phyloP scores from a whole-genome alignment of 176 grass and related monocot genomes.

The Thalia dealbata region DNA sequence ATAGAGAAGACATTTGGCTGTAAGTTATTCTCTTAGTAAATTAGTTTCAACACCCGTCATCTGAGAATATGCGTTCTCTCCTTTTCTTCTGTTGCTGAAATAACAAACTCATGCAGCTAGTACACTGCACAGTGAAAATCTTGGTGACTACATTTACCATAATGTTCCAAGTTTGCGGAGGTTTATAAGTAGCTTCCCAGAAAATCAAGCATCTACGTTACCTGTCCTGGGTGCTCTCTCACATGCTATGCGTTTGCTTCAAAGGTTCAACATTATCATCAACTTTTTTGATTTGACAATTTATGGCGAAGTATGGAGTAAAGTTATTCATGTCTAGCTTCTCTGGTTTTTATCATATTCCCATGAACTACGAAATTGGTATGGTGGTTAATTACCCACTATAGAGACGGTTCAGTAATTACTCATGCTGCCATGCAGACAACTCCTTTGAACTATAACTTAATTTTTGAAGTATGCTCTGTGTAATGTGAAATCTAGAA shows the following conservation, averaged over 20 bases:
- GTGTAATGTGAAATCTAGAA: background rate
- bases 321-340: background rate
- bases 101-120: slow-evolving; percentile 29
- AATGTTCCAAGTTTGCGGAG: slow-evolving; percentile 57
- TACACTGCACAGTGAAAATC: slow-evolving; percentile 43
- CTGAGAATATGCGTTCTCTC: background rate
- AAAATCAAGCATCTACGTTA: slow-evolving; percentile 30
- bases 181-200: slow-evolving; percentile 37
- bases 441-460: too few species aligned
- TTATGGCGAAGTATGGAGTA: background rate
- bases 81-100: slow-evolving; percentile 2
- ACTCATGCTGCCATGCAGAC: background rate
- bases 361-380: too few species aligned
- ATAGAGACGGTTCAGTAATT: background rate
- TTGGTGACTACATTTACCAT: slow-evolving; percentile 49
- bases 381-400: too few species aligned
- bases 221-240: slow-evolving; percentile 63
- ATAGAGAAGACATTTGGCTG: slow-evolving; percentile 44
- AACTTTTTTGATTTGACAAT: background rate
- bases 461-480: background rate
- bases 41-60: background rate
- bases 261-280: slow-evolving; percentile 31
- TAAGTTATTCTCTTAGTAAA: slow-evolving; percentile 27
- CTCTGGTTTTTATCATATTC: background rate
- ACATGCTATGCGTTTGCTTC: slow-evolving; percentile 56